Percentiles rank a stretch among this genome's conserved stretches.
Conservation (phyloP, 2,329 filamentous ascomycete species). For the Fusarium heterosporum region DNA sequence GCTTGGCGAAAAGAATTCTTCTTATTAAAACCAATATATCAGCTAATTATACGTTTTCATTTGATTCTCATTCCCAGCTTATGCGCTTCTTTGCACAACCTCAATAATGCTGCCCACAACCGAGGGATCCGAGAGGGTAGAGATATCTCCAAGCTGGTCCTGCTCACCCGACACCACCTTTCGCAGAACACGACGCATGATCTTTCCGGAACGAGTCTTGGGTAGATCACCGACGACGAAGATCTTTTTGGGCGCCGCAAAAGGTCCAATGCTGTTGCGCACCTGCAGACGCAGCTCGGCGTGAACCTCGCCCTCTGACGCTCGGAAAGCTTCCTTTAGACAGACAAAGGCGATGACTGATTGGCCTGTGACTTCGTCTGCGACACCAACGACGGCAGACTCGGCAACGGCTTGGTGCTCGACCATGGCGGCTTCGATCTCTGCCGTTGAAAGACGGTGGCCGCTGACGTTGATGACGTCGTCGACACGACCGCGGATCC, state of each 20-base stretch:
- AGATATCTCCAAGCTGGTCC: slow-evolving; percentile 89
- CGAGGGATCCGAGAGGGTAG: slow-evolving; percentile 87
- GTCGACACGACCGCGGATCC: slow-evolving; percentile 95
- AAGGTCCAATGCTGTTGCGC: slow-evolving; percentile 91
- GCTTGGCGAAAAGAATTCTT: neutral
- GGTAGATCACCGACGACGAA: slow-evolving; percentile 89
- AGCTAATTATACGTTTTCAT: neutral
- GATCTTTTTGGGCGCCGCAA: slow-evolving; percentile 90
- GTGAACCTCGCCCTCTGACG: slow-evolving; percentile 74
- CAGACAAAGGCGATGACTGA: slow-evolving; percentile 93
- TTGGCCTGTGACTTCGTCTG: slow-evolving; percentile 91
- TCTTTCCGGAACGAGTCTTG: slow-evolving; percentile 95
- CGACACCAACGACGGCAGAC: slow-evolving; percentile 89
- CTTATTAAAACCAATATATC: neutral
- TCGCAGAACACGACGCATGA: slow-evolving; percentile 91
- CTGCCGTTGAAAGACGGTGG: slow-evolving; percentile 92
- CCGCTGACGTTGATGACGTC: slow-evolving; percentile 97
- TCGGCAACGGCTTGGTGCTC: slow-evolving; percentile 89
- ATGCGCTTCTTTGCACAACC: slow-evolving; percentile 26
- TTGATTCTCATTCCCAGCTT: neutral
- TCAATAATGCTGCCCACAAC: slow-evolving; percentile 89
- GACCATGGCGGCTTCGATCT: slow-evolving; percentile 93
- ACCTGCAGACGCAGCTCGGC: slow-evolving; percentile 92
- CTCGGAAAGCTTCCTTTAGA: slow-evolving; percentile 66
- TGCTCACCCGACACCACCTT: slow-evolving; percentile 96